Evolutionary conservation across 2,329 filamentous ascomycete species (phyloP), one percentile per base, ranked within the genome.

Genomic region (Aspergillus luchuensis): DNA sequence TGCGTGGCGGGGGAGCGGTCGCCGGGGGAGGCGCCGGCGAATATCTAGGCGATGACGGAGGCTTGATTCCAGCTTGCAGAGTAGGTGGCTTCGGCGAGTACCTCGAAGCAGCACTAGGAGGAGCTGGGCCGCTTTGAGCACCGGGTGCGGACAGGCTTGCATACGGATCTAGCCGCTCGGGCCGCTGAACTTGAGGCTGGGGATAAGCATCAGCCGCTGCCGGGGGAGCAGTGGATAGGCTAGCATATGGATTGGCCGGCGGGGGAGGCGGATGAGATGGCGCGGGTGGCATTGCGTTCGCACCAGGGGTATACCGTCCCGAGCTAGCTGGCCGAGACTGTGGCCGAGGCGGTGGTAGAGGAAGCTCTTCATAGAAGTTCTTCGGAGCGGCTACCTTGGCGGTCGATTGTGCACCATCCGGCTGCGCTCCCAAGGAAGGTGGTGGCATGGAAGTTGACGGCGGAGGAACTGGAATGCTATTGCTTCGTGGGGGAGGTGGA

Each of bases 281-380:
- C 50, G 68, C 61, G 33, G 70, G 63, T 19, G 67, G 62, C 36
- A 68, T 48, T 39, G 68, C 56, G 54, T 67, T 70, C 10, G 74
- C 71, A 41, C 74, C 72, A 48, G 79, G 75, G 45, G 75, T 73
- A 65, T 79, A 78, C 58, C 78, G 75, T 5, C 77, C 78, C 21
- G 74, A 70, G 58, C 71, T 77, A 23, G 82, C 81, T 17, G 87
- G 85, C 25, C 88, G 84, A n/a, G 87, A 83, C 49, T 57, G 64
- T 38, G 66, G 52, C 70, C 83, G 88, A 4, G 84, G 76, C 1
- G 83, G 75, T 55, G 89, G 66, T 60, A 68, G 75, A 1, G 91
- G 91, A 21, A 94, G 80, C 57, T 94, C 91, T 74, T 93, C 91
- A 66, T 92, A 94, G 73, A 94, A 94, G 66, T 84, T 87, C 61